Base-by-base conservation (phyloP, 1,284 basidiomycete species). In the Austroboletus novae-zelandiae region DNA sequence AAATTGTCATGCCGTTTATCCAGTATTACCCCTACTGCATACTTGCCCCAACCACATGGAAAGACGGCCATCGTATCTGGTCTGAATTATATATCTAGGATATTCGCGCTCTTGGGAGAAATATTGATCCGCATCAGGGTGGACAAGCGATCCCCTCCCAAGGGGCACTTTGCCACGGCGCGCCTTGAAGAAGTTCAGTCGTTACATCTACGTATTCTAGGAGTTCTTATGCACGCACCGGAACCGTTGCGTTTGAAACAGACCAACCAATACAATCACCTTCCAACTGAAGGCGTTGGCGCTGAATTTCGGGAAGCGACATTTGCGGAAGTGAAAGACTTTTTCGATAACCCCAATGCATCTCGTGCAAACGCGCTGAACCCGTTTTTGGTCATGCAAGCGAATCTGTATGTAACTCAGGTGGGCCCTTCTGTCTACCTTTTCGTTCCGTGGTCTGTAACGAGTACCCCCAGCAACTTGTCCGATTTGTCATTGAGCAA, bases 381-480 rank as follows among this genome's bases (percentile, higher is more conserved):
- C 66, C 86, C 88, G 14, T 94, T 89, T 75, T 75, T 92, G 40
- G 91, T 94, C 43, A 89, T 91, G 79, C 91, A 93, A 67, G 87
- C 87, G 31, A 94, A 94, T 62, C 73, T 93, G 39, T 94, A 89
- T 62, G 91, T 93, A 55, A 93, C 91, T 14, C 90, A 92, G 78
- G 88, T 86, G 58, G 48, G 74, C 35, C 41, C 47, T n/a, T 45
- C 41, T 11, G 13, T 5, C 11, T 9, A 27, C 25, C 4, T 27
- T 27, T 27, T 39, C 7, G 18, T 17, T 17, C 30, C 41, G 5
- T 4, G 31, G 5, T 47, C 34, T n/a, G 29, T 61, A 25, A 51
- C 23, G 23, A 31, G n/a, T 31, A 14, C 6, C 4, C n/a, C n/a
- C 59, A 93, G 89, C 91, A 94, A 90, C 81, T 93, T 51, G 89